phyloP scores from a whole-genome alignment of 306 rosid species.

The Trifolium dubium region DNA sequence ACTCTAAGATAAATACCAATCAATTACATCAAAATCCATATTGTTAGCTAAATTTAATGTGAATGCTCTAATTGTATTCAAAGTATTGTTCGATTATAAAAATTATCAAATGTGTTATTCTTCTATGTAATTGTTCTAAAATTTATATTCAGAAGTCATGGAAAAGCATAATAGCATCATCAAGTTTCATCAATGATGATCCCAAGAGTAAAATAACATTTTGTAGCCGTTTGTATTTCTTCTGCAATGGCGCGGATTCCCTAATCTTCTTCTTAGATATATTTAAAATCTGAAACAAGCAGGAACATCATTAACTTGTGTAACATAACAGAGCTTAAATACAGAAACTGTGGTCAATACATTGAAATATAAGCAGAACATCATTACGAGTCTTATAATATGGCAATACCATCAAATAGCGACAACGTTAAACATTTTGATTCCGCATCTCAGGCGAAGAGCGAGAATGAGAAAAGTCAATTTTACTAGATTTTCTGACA shows the following conservation, averaged over 20 bases:
- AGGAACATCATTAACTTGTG: conserved; percentile 32
- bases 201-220: conserved; percentile 51
- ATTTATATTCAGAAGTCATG: conserved; percentile 67
- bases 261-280: conserved; percentile 49
- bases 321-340: conserved; percentile 28
- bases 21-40: background rate
- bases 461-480: conserved; percentile 8
- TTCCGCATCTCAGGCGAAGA: background rate
- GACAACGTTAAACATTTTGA: background rate
- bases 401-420: background rate
- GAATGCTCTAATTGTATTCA: background rate
- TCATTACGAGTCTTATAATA: background rate
- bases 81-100: background rate
- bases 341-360: conserved; percentile 9
- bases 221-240: conserved; percentile 45
- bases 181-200: conserved; percentile 76
- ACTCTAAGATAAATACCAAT: background rate
- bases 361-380: background rate
- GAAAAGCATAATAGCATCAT: conserved; percentile 89
- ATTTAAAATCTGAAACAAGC: conserved; percentile 57
- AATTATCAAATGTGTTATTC: conserved; percentile 26
- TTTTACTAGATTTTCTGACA: conserved; percentile 18
- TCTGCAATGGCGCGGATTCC: conserved; percentile 50
- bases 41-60: background rate
- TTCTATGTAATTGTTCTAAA: background rate